These are phyloP conservation scores for Solanum peruvianum DNA, from an alignment of 257 asterid genomes.

Conservation along the genomic window DNA sequence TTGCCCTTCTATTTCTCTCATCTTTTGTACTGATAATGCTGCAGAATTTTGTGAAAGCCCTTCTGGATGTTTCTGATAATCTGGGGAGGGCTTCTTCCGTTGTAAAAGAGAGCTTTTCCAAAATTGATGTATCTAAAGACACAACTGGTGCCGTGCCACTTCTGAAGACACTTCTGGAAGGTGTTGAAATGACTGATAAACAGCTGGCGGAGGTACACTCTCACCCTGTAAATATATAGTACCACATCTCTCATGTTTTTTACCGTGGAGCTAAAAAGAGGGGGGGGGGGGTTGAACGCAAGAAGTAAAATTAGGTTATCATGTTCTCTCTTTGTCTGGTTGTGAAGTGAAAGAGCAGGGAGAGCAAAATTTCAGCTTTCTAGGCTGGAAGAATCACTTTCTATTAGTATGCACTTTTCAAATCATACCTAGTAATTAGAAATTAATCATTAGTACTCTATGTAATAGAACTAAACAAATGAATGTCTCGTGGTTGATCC, in stretches of 20 bases:
- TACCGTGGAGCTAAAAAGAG: not conserved
- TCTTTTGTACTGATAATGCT: slow-evolving; percentile 1
- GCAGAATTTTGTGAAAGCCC: slow-evolving; percentile 81
- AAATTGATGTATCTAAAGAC: slow-evolving; percentile 56
- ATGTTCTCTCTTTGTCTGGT: not conserved
- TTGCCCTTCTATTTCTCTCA: not conserved
- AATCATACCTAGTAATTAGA: not conserved
- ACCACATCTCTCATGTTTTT: not conserved
- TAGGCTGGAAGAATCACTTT: not conserved
- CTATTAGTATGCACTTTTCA: not conserved
- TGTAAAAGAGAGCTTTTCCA: slow-evolving; percentile 71
- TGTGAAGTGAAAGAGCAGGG: not conserved
- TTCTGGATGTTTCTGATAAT: slow-evolving; percentile 77
- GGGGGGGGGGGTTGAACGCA: not conserved
- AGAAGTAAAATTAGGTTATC: not conserved
- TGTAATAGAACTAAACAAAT: not conserved
- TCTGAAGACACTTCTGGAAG: slow-evolving; percentile 75
- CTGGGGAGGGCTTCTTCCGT: slow-evolving; percentile 78
- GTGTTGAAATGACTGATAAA: slow-evolving; percentile 97
- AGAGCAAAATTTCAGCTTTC: not conserved
- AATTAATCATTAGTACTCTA: not conserved
- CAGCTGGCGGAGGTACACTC: slow-evolving; percentile 71
- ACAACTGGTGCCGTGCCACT: slow-evolving; percentile 65
- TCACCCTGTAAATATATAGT: not conserved
- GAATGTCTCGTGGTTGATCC: not conserved